phyloP scores from a whole-genome alignment of 495 filamentous ascomycete species.

The Penicillium lividum region DNA sequence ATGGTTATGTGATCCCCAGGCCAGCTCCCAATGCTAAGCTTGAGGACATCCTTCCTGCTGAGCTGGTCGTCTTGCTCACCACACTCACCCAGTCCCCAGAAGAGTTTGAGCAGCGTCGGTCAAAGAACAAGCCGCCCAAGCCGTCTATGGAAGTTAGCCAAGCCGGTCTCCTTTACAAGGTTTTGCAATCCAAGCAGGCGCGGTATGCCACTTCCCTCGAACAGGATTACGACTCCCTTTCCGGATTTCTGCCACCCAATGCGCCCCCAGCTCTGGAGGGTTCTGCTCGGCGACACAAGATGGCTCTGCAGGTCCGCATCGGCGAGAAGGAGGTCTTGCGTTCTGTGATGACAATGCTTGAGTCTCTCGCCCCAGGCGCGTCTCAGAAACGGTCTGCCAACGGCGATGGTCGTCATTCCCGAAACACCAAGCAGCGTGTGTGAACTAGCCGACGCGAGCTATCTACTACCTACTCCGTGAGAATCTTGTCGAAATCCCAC shows the following conservation, averaged over 20 bases:
- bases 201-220: conserved; percentile 65
- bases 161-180: conserved; percentile 33
- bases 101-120: conserved; percentile 35
- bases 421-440: conserved; percentile 41
- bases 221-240: conserved; percentile 61
- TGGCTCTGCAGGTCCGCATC: conserved; percentile 74
- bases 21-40: conserved; percentile 36
- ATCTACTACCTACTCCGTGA: not conserved
- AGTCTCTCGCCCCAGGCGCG: conserved; percentile 18
- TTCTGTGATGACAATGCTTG: conserved; percentile 44
- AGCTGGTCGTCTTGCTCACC: conserved; percentile 52
- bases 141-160: conserved; percentile 32
- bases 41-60: conserved; percentile 43
- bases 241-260: conserved; percentile 24
- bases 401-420: conserved; percentile 32
- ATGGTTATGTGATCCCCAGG: conserved; percentile 54
- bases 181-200: conserved; percentile 29
- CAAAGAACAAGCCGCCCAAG: conserved; percentile 52
- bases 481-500: not conserved
- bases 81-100: conserved; percentile 45
- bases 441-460: conserved; percentile 19
- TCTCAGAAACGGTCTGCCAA: conserved; percentile 33
- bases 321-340: conserved; percentile 79
- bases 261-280: conserved; percentile 25
- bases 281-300: conserved; percentile 47